Base-by-base conservation (phyloP, 164 flowering plant species). In the Cinnamomum micranthum region DNA sequence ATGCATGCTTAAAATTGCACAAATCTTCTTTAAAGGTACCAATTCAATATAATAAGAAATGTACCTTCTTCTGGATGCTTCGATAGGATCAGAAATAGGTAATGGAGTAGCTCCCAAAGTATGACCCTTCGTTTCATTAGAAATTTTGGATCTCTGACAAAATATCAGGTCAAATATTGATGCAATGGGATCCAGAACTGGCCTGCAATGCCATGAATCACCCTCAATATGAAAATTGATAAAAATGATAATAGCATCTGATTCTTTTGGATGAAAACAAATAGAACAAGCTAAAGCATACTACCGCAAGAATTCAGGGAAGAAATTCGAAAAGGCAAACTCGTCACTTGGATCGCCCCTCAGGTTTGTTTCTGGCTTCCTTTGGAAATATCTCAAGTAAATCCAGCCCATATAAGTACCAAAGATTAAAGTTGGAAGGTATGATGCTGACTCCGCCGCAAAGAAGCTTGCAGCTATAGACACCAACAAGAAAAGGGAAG, bases 291-390 rank as follows among this genome's bases (percentile, higher is more conserved):
- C n/a, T 27, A 20, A 31, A 2, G 11, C 25, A 27, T n/a, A 59
- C 68, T 84, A 93, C 99, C 97, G 82, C 64, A 92, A 76, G 76
- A 87, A 65, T 73, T 89, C 94, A 79, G 98, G 99, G 86, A 95
- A 95, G 84, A 96, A 94, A 13, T 97, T 75, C 15, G 95, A 89
- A 83, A 96, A 96, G 73, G 97, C 82, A 84, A 96, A 96, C 76
- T 94, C 99, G 75, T 93, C 98, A 82, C 92, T 95, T 75, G 98
- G 98, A 72, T 95, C 99, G 35, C 99, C 99, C 82, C 72, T 86
- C 15, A 87, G 82, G 63, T 86, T 88, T 7, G 97, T 87, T 81
- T 95, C 99, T 72, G 94, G 88, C 73, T 84, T 88, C 73, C 79
- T 88, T 82, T 95, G 99, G 73, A 89, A 78, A 82, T 90, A 95